Base-by-base conservation (phyloP, 495 filamentous ascomycete species). In the Penicillium daleae region DNA sequence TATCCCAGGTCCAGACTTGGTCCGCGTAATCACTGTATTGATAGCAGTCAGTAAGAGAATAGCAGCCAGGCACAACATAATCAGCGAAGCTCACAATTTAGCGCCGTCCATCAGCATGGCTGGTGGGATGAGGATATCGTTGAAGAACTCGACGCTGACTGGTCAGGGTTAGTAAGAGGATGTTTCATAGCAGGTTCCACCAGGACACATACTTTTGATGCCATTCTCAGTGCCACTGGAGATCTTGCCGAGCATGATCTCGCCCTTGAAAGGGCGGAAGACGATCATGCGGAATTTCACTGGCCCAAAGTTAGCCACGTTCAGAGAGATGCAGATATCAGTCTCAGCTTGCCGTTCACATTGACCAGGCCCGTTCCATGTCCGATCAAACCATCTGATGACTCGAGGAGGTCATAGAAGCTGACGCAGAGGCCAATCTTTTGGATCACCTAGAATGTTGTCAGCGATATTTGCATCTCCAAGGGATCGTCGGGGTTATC, bases 261-360 rank as follows among this genome's bases (percentile, higher is more conserved):
- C 96, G 22, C 90, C 89, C 72, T 96, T 92, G 79, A 96, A 97
- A 0, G 95, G 95, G 29, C 95, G 86, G 74, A 98, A 98, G 9
- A 97, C 91, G n/a, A 97, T 81, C 66, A 98, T 77, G 24, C 91
- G 88, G 74, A 97, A 99, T 72, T 94, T 90, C 27, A 97, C 94
- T 96, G 60, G 50, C 2, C 19, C 13, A 24, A 19, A 7, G 27
- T 66, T 27, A 68, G 63, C 54, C 13, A 57, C 0, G 15, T 4
- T 8, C 6, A 32, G n/a, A 31, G 21, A 56, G 53, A 4, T 29
- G 9, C 6, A 10, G 22, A 4, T 13, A 40, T 44, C 12, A 22
- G 17, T 19, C 6, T 13, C 6, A 1, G 19, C 71, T 24, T 79
- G 93, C 92, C 92, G 69, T 97, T 97, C 22, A 97, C 91, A 70